These are phyloP conservation scores for Diplogelasinospora grovesii DNA, from an alignment of 495 filamentous ascomycete species.

Conservation along the genomic window DNA sequence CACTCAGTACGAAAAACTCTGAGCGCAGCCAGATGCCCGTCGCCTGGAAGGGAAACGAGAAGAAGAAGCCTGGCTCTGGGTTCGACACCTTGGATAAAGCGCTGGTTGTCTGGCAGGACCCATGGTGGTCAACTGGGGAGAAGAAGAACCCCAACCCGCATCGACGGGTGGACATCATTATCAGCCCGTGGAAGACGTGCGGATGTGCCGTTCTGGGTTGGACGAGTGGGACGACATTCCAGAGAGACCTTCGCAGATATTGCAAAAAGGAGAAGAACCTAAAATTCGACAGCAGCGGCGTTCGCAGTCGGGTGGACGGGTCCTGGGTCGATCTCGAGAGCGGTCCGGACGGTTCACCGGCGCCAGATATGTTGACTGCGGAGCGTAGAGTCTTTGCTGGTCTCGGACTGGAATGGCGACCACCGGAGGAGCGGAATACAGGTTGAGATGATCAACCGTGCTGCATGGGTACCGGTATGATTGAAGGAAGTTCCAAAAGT, in stretches of 20 bases:
- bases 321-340: conserved; percentile 57
- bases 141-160: conserved; percentile 66
- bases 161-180: conserved; percentile 87
- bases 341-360: conserved; percentile 32
- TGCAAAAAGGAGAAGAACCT: conserved; percentile 64
- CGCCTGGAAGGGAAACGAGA: conserved; percentile 37
- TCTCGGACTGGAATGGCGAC: conserved; percentile 65
- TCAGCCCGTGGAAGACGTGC: conserved; percentile 78
- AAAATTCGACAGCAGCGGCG: conserved; percentile 89
- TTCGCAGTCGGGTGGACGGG: conserved; percentile 60
- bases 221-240: conserved; percentile 83
- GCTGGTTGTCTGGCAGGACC: conserved; percentile 87
- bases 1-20: conserved; percentile 56
- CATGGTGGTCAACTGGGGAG: conserved; percentile 42
- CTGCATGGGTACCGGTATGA: too few species aligned
- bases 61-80: conserved; percentile 39
- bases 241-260: conserved; percentile 76
- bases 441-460: conserved; percentile 41
- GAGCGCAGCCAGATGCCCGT: conserved; percentile 64
- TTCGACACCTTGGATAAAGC: conserved; percentile 91
- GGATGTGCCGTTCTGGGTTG: conserved; percentile 87
- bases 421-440: conserved; percentile 71
- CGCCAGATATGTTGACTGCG: conserved; percentile 55
- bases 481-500: too few species aligned
- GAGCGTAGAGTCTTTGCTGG: conserved; percentile 78